Evolutionary conservation across 139 green algal genomes (phyloP), one percentile per base, ranked within the genome.

Genomic region (Asterochloris erici): DNA sequence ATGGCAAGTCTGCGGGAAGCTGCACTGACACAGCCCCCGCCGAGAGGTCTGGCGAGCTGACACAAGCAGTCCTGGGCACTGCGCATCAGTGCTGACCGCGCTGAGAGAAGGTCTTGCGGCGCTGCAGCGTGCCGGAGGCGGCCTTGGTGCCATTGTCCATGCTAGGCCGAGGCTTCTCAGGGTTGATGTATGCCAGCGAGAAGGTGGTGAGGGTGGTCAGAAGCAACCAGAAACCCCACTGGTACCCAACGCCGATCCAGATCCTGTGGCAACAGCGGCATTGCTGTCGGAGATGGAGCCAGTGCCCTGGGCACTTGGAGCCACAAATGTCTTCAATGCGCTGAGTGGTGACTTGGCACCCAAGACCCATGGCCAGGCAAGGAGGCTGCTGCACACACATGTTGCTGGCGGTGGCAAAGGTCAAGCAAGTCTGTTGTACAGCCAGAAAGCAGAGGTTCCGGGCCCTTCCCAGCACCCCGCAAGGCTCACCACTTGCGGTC

Each of bases 181-280:
- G 84, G 47, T 88, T 73, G 23, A 81, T 84, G 63, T 74, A 84
- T 19, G 14, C 80, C 27, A 94, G 86, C 6, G 82, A 79, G n/a
- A 89, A 11, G 12, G 82, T 81, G 6, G 86, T 80, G 13, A 90
- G 60, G 38, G 75, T 70, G 2, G 78, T 89, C 27, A 86, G 70
- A 19, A 86, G 26, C 21, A 80, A 15, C 26, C 27, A 79, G 24
- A 79, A 79, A 21, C 17, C 81, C 77, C 85, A 85, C 66, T 77
- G 61, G 77, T 88, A 90, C 16, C 70, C 84, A 4, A 93, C 80
- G 15, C 81, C 86, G 38, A 87, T 84, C 90, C 90, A 93, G 76
- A 94, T 91, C 90, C 90, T 94, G n/a, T 81, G 79, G 77, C 84
- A 79, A 74, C 28, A 79, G 62, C 21, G 26, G 60, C 15, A 81